Evolutionary conservation across 2,329 filamentous ascomycete genomes (phyloP), one percentile per base, ranked within the genome.

Genomic region (Penicillium frequentans): DNA sequence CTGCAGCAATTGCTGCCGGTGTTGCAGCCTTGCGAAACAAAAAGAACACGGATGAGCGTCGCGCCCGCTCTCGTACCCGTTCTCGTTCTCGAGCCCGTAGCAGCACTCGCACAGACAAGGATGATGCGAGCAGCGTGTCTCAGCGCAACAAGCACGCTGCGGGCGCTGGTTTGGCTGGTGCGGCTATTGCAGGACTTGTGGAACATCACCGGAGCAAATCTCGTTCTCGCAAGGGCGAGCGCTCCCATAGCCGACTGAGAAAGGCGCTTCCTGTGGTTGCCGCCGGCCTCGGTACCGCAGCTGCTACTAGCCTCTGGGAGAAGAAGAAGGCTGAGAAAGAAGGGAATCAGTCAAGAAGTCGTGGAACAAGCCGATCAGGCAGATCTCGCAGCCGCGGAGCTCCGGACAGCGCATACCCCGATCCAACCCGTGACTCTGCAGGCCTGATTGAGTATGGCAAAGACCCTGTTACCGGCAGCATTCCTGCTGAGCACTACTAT

Each of bases 401-500:
- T 44, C 79, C 77, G 56, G 64, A 71, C 13, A 64, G 64, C 26
- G 24, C 46, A n/a, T 75, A 78, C 56, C 69, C 74, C 19, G 76
- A 79, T 52, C 71, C 72, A 23, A 59, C 70, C 14, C 68, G 72
- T 31, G 77, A 79, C 64, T 77, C 74, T 63, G 75, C 79, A 66
- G 80, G 77, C 58, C 73, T 87, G 72, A 85, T 88, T 74, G 85
- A 86, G 70, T 88, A 88, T 70, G 86, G 85, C 62, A 79, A 82
- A 68, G 82, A 84, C 67, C 85, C 85, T 8, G 83, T 88, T 54
- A 81, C 84, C 64, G 81, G 82, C 64, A 83, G 83, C 64, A 78
- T 79, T 49, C 77, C 74, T 24, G 67, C 75, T 26, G 76, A 75
- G 52, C 75, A 79, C 59, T 79, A 80, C 60, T 78, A 80, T 59